Percentiles rank a stretch among this genome's conserved stretches.
Evolutionary conservation across 306 rosid species (phyloP).

Genomic region (Trifolium dubium): DNA sequence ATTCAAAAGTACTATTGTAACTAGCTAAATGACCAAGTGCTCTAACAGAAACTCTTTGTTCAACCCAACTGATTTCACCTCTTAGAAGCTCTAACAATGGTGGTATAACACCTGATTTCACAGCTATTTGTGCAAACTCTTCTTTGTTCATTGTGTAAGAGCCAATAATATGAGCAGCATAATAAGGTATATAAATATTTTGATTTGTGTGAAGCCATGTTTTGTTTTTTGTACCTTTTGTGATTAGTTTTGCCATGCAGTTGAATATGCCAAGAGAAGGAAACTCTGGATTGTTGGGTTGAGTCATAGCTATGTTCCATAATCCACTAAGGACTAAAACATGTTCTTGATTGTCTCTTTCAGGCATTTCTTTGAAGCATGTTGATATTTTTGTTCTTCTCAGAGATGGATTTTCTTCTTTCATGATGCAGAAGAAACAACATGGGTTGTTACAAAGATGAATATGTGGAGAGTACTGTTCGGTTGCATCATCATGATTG

Average conservation of each 20-base stretch:
- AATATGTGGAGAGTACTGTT: neutral
- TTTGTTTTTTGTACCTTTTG: constrained; percentile 47
- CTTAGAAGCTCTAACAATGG: constrained; percentile 67
- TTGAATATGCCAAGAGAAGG: constrained; percentile 76
- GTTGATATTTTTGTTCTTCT: constrained; percentile 48
- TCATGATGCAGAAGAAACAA: constrained; percentile 81
- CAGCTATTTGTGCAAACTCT: constrained; percentile 69
- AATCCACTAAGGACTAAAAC: constrained; percentile 66
- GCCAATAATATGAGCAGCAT: constrained; percentile 86
- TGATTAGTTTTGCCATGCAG: constrained; percentile 77
- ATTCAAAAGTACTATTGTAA: constrained; percentile 59
- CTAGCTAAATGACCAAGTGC: constrained; percentile 87
- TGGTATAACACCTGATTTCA: constrained; percentile 62
- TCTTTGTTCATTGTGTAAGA: constrained; percentile 77
- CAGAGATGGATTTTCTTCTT: constrained; percentile 51
- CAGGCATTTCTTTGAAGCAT: constrained; percentile 58
- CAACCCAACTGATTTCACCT: constrained; percentile 77
- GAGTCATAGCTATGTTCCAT: constrained; percentile 75
- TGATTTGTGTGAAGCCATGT: constrained; percentile 65
- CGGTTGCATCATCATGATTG: neutral
- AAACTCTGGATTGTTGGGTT: constrained; percentile 70
- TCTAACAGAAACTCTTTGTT: constrained; percentile 72
- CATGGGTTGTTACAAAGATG: constrained; percentile 22
- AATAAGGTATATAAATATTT: constrained; percentile 80
- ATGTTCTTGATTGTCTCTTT: constrained; percentile 48